Conservation (phyloP, 116 monocot genomes). For the Iris pallida region DNA sequence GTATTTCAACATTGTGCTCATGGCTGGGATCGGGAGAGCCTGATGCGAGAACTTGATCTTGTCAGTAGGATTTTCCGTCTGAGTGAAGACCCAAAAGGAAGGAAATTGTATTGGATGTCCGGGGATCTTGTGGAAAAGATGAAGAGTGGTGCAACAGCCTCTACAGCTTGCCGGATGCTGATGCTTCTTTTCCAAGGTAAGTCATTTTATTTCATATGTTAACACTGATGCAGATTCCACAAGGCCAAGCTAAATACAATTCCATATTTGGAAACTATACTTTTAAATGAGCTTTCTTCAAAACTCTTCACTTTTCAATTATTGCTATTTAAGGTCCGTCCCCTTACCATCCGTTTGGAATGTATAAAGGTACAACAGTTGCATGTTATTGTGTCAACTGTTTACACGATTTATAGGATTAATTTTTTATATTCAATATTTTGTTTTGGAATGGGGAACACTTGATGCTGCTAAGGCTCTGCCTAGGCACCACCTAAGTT, state of each 20-base stretch:
- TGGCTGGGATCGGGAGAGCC: slow-evolving; percentile 62
- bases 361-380: no score
- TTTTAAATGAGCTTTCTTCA: no score
- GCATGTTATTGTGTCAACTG: no score
- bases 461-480: no score
- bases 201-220: background rate
- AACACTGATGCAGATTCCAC: background rate
- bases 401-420: no score
- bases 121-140: slow-evolving; percentile 75
- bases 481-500: no score
- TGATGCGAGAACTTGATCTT: slow-evolving; percentile 70
- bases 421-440: no score
- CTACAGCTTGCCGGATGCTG: slow-evolving; percentile 60
- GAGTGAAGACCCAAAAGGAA: slow-evolving; percentile 79
- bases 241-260: background rate
- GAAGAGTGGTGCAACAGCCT: slow-evolving; percentile 49
- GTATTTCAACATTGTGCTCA: slow-evolving; percentile 91
- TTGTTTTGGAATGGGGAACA: no score
- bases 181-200: slow-evolving; percentile 84
- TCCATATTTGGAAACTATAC: no score
- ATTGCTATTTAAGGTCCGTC: no score
- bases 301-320: no score
- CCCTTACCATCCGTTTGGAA: no score
- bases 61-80: slow-evolving; percentile 77
- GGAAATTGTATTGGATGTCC: slow-evolving; percentile 74